Conservation (phyloP, 2,329 filamentous ascomycete genomes). For the Aspergillus sp. region DNA sequence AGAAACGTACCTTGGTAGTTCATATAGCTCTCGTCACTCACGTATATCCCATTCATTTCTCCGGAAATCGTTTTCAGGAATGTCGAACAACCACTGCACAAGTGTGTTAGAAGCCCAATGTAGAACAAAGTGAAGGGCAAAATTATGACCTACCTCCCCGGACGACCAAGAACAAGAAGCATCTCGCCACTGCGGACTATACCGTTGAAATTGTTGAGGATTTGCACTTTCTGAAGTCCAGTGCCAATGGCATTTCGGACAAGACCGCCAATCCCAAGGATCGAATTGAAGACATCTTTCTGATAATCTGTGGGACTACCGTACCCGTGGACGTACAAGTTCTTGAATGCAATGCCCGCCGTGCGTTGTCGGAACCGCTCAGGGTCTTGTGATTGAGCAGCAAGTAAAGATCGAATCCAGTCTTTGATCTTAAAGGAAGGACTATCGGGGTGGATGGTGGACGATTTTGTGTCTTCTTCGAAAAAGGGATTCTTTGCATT, state of each 20-base stretch:
- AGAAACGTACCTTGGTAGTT: slow-evolving; percentile 63
- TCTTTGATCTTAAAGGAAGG: slow-evolving; percentile 19
- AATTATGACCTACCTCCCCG: slow-evolving; percentile 20
- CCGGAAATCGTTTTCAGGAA: slow-evolving; percentile 78
- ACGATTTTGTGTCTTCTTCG: slow-evolving; percentile 17
- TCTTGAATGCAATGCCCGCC: slow-evolving; percentile 15
- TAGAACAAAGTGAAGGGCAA: neutral
- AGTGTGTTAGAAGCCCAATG: neutral
- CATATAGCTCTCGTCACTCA: slow-evolving; percentile 66
- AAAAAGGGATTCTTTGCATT: slow-evolving; percentile 19
- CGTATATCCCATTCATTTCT: slow-evolving; percentile 72
- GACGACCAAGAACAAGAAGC: slow-evolving; percentile 47
- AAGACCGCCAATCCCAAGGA: neutral
- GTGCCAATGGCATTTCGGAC: neutral
- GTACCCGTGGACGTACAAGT: slow-evolving; percentile 40
- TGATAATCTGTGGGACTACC: slow-evolving; percentile 38
- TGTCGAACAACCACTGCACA: slow-evolving; percentile 60
- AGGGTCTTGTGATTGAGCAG: slow-evolving; percentile 20
- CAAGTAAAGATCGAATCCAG: slow-evolving; percentile 20
- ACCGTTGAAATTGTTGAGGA: slow-evolving; percentile 59
- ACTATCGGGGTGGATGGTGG: slow-evolving; percentile 18
- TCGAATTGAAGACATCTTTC: neutral
- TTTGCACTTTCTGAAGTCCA: slow-evolving; percentile 42
- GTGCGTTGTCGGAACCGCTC: slow-evolving; percentile 11
- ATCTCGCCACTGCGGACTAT: slow-evolving; percentile 51